These are phyloP conservation scores for Pythium brassicae DNA, from an alignment of 352 stramenopile genomes.

Conservation along the genomic window DNA sequence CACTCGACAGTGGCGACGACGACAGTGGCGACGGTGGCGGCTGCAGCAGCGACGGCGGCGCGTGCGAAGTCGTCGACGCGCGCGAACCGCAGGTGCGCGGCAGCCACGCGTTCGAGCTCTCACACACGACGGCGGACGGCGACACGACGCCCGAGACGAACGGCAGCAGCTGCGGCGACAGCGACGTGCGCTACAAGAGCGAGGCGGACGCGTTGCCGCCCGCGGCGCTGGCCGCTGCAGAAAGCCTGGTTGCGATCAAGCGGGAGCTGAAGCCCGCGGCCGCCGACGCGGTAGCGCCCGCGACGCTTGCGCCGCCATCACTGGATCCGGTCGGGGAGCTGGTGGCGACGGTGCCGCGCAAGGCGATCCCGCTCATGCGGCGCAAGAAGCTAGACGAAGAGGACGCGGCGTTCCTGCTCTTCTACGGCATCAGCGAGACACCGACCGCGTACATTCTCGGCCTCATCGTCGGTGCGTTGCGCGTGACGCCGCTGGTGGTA, in stretches of 20 bases:
- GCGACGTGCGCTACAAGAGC: slow-evolving; percentile 8
- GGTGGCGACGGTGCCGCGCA: neutral
- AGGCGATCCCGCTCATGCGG: slow-evolving; percentile 13
- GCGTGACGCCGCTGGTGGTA: neutral
- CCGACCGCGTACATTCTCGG: slow-evolving; percentile 42
- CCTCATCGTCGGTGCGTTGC: slow-evolving; percentile 48
- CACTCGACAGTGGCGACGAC: slow-evolving; percentile 32
- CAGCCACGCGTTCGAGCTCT: neutral
- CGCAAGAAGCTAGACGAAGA: slow-evolving; percentile 45
- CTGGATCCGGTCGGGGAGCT: neutral
- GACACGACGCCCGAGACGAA: slow-evolving; percentile 14
- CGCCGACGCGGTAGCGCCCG: neutral
- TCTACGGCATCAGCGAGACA: slow-evolving; percentile 50
- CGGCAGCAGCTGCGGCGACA: slow-evolving; percentile 8
- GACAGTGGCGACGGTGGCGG: slow-evolving; percentile 16
- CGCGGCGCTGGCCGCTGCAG: too few relatives aligned
- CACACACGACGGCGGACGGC: neutral
- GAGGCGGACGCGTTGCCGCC: slow-evolving; percentile 1
- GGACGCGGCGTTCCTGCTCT: slow-evolving; percentile 63
- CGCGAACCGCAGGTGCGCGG: neutral
- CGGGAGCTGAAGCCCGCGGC: neutral
- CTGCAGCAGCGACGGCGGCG: neutral
- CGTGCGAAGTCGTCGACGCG: slow-evolving; percentile 4
- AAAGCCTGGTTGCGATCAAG: too few relatives aligned
- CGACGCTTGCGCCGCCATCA: too few relatives aligned